phyloP scores from a whole-genome alignment of 1,284 basidiomycete genomes.

The Termitomyces sp. region DNA sequence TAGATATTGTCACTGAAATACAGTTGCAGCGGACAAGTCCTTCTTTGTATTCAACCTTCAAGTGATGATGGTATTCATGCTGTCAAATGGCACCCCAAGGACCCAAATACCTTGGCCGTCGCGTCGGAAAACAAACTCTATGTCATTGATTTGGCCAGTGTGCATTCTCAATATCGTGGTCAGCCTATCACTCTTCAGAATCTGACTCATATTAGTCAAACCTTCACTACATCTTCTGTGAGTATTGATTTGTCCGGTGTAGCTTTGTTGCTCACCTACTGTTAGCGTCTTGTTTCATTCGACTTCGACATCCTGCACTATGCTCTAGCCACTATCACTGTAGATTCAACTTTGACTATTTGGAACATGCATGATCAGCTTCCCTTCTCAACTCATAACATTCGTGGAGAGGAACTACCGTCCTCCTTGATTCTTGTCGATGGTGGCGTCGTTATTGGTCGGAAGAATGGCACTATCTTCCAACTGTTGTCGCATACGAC shows the following conservation, averaged over 20 bases:
- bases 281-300: conserved; percentile 69
- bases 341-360: conserved; percentile 70
- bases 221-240: conserved; percentile 66
- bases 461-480: conserved; percentile 76
- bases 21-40: conserved; percentile 50
- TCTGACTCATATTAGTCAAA: conserved; percentile 57
- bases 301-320: conserved; percentile 74
- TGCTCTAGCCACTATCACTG: conserved; percentile 71
- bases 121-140: conserved; percentile 70
- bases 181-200: conserved; percentile 62
- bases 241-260: conserved; percentile 22
- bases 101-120: conserved; percentile 70
- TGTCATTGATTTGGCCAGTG: conserved; percentile 64
- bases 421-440: conserved; percentile 79
- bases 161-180: conserved; percentile 47
- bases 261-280: not conserved
- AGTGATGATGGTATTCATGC: conserved; percentile 61
- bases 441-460: conserved; percentile 70
- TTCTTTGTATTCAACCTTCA: conserved; percentile 66
- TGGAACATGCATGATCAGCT: conserved; percentile 74
- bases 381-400: conserved; percentile 67
- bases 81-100: conserved; percentile 80
- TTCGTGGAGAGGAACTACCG: conserved; percentile 70
- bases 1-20: conserved; percentile 1
- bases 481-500: conserved; percentile 69